These are phyloP conservation scores for Choanephora cucurbitarum DNA, from an alignment of 371 early-diverging fungal species.

Conservation along the genomic window DNA sequence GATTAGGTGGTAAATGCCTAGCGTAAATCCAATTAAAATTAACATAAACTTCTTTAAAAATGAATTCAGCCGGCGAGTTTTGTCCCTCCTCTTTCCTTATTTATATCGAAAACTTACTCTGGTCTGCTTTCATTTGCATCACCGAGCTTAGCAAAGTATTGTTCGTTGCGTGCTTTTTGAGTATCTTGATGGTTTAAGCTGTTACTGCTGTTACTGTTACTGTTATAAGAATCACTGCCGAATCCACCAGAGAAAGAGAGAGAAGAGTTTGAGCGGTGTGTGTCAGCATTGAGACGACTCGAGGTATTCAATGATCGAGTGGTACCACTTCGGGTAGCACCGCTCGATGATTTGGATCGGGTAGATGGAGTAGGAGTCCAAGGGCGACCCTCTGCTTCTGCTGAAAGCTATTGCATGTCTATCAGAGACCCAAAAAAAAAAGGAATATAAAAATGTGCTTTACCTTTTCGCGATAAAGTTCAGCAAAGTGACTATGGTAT, in stretches of 20 bases:
- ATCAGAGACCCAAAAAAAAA: not conserved
- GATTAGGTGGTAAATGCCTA: conserved; percentile 82
- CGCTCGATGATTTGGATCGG: conserved; percentile 16
- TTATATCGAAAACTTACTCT: conserved; percentile 29
- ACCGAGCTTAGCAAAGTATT: conserved; percentile 31
- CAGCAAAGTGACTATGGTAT: conserved; percentile 87
- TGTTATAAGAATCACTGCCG: conserved; percentile 18
- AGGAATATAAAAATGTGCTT: not conserved
- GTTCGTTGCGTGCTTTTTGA: conserved; percentile 24
- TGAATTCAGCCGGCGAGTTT: no score
- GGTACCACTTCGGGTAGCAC: conserved; percentile 2
- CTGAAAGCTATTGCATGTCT: conserved; percentile 50
- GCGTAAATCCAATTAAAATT: not conserved
- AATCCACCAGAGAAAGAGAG: conserved; percentile 17
- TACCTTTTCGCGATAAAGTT: conserved; percentile 85
- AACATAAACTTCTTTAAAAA: no score
- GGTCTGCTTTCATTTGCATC: conserved; percentile 24
- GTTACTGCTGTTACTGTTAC: conserved; percentile 1
- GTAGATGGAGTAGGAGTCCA: conserved; percentile 60
- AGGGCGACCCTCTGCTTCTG: conserved; percentile 76
- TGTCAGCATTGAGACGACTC: conserved; percentile 17
- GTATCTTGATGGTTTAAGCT: conserved; percentile 2
- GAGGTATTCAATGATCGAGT: conserved; percentile 18
- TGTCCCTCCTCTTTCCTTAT: no score
- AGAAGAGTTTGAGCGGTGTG: conserved; percentile 34